Conservation (phyloP, 371 early-diverging fungal genomes). For the Rhizopus sp. region DNA sequence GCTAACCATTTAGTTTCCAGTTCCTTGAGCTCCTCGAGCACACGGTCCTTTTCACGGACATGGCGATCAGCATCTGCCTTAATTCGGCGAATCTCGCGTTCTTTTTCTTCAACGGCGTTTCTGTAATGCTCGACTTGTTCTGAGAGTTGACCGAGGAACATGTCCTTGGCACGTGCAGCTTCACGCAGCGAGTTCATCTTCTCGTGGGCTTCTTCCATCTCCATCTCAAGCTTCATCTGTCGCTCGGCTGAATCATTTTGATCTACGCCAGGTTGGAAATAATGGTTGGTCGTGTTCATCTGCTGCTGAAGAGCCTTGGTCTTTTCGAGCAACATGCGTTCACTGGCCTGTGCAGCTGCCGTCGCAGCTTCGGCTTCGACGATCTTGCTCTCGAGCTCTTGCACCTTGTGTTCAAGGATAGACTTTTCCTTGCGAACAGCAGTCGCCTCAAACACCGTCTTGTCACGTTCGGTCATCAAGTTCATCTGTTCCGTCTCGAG, state of each 20-base stretch:
- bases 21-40: constrained; percentile 41
- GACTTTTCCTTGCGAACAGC: constrained; percentile 58
- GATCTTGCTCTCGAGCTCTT: constrained; percentile 49
- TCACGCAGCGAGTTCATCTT: constrained; percentile 48
- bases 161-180: constrained; percentile 51
- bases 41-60: constrained; percentile 42
- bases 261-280: constrained; percentile 27
- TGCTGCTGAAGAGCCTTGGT: constrained; percentile 20
- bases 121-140: constrained; percentile 51
- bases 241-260: constrained; percentile 21
- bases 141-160: constrained; percentile 45
- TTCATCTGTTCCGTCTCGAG: constrained; percentile 61
- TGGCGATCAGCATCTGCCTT: constrained; percentile 46
- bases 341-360: constrained; percentile 39
- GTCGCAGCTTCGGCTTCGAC: constrained; percentile 47
- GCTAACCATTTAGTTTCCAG: constrained; percentile 37
- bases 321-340: constrained; percentile 13
- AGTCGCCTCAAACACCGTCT: constrained; percentile 54
- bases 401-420: constrained; percentile 34
- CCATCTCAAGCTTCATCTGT: constrained; percentile 48
- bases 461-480: constrained; percentile 62
- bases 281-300: constrained; percentile 25
- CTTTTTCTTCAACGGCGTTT: constrained; percentile 50
- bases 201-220: constrained; percentile 56
- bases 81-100: constrained; percentile 46